A percentile compares a stretch with the other conserved stretches of the same genome.
Conservation (phyloP, 2,329 filamentous ascomycete genomes). For the Paecilomyces niveus region DNA sequence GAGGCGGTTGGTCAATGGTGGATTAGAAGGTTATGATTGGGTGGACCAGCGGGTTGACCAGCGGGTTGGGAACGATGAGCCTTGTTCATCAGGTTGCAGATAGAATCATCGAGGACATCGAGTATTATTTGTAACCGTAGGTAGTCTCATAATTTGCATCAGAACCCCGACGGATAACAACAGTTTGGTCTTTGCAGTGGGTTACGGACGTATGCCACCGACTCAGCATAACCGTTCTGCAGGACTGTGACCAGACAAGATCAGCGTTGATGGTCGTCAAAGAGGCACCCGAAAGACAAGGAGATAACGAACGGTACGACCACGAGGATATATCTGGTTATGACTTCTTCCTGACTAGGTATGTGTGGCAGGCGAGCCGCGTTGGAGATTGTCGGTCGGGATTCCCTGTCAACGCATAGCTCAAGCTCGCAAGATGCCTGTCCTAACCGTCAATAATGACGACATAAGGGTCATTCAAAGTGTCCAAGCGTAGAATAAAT, state of each 20-base stretch:
- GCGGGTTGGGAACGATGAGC: slow-evolving; percentile 1
- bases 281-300: background rate
- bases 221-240: background rate
- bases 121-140: background rate
- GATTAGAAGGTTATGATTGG: background rate
- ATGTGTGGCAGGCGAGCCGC: background rate
- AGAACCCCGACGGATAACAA: background rate
- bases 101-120: too few relatives aligned
- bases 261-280: background rate
- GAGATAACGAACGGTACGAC: background rate
- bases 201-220: background rate
- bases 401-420: background rate
- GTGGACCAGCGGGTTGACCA: slow-evolving; percentile 1
- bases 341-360: background rate
- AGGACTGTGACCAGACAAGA: background rate
- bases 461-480: background rate
- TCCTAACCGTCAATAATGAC: background rate
- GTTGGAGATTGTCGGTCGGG: background rate
- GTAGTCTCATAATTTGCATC: background rate
- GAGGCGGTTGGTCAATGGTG: background rate
- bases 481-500: background rate
- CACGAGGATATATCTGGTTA: background rate
- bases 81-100: background rate
- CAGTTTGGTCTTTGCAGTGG: background rate
- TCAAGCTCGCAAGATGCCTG: background rate